Base-by-base conservation (phyloP, 2,329 filamentous ascomycete species). In the Neonectria punicea region DNA sequence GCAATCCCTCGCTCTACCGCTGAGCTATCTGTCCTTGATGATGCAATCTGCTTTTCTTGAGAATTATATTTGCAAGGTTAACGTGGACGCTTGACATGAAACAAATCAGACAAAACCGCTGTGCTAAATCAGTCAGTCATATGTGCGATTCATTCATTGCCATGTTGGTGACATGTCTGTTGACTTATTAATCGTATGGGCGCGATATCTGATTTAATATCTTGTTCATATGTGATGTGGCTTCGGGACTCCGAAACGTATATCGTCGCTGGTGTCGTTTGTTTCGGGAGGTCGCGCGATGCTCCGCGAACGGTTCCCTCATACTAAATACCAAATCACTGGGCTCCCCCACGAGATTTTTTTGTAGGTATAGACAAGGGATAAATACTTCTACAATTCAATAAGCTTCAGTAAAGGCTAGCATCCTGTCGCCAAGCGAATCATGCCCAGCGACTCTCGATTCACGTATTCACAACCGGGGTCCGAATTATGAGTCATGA, bases 1-100 rank as follows among this genome's bases (percentile, higher is more conserved):
- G 46, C 46, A 49, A 49, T 49, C 46, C 46, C 46, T 49, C 46
- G 46, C 46, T 49, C 46, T 49, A 49, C 46, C 46, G 22, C 46
- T 49, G 46, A 49, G 46, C 46, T 49, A 49, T 49, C 46, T 49
- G 46, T 49, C 46, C 46, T 49, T 14, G 7, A 22, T 30, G 22
- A 1, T 30, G 16, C 7, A 13, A 10, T 30, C 22, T n/a, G 8
- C 3, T 3, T 47, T 28, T 49, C 13, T 49, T 16, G 4, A 4
- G 10, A 2, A 5, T 16, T 9, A 49, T 28, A 49, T 11, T 9
- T 7, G 14, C 14, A 39, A n/a, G 14, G 5, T n/a, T 8, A 5
- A 25, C 25, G 25, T 25, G 25, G 25, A 25, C 25, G 25, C 25
- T 6, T 36, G 34, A 36, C 14, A 7, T 16, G 11, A 36, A 47